A percentile compares a stretch with the other conserved stretches of the same genome.
These are phyloP conservation scores for Cytospora chrysosperma DNA, from an alignment of 2,329 filamentous ascomycete genomes.

Conservation along the genomic window DNA sequence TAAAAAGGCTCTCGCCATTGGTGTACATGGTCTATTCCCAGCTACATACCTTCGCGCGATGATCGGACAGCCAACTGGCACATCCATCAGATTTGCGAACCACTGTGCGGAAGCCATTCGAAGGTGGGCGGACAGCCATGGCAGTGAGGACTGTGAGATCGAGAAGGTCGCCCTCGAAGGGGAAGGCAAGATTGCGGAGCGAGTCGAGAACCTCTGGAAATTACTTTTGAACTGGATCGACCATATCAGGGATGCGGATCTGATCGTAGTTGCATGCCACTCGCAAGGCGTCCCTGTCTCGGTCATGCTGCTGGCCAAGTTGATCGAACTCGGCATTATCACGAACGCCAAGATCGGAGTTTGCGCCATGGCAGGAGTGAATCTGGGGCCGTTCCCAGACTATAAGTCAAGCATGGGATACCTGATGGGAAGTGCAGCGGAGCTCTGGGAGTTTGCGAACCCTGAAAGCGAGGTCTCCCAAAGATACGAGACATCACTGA, in stretches of 20 bases:
- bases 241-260: conserved; percentile 80
- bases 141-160: conserved; percentile 74
- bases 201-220: conserved; percentile 92
- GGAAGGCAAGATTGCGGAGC: conserved; percentile 85
- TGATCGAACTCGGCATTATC: conserved; percentile 87
- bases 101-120: conserved; percentile 81
- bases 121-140: conserved; percentile 74
- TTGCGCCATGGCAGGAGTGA: conserved; percentile 86
- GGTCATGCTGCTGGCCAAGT: conserved; percentile 86
- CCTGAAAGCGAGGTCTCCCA: conserved; percentile 78
- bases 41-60: conserved; percentile 84
- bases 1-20: conserved; percentile 86
- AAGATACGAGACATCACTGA: conserved; percentile 74
- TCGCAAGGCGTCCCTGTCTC: conserved; percentile 94
- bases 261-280: conserved; percentile 90
- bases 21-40: conserved; percentile 92
- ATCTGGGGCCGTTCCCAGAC: conserved; percentile 87
- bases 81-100: conserved; percentile 88
- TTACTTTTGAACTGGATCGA: conserved; percentile 93
- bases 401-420: conserved; percentile 85
- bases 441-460: conserved; percentile 91
- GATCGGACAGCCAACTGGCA: conserved; percentile 92
- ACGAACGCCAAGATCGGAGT: conserved; percentile 76
- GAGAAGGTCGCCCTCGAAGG: conserved; percentile 94
- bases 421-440: conserved; percentile 85